Evolutionary conservation across 2,329 filamentous ascomycete species (phyloP).

Genomic region (Ophiostoma tasmaniense): DNA sequence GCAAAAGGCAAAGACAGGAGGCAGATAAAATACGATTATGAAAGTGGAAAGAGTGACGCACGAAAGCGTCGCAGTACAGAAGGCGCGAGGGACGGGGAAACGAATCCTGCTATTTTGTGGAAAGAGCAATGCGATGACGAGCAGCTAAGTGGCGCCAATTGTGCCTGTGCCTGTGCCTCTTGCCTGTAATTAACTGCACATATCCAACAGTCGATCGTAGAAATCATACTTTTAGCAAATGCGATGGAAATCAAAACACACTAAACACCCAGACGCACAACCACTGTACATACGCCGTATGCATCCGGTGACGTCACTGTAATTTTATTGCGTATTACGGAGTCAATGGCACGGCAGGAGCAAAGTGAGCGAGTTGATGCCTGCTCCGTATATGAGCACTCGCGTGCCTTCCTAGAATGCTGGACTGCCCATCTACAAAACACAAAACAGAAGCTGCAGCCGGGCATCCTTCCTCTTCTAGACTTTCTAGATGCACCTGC

Average conservation of each 20-base stretch:
- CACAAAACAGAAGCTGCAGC: not conserved
- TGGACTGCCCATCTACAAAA: not conserved
- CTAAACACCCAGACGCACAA: not conserved
- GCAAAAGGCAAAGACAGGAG: not conserved
- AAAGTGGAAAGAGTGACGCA: not conserved
- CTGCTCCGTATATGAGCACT: not conserved
- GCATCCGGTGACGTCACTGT: not conserved
- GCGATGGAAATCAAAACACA: too few species aligned
- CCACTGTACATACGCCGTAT: not conserved
- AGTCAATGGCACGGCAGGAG: not conserved
- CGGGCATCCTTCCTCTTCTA: not conserved
- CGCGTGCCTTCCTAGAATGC: not conserved
- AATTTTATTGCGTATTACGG: not conserved
- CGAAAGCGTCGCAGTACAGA: not conserved
- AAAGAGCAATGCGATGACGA: not conserved
- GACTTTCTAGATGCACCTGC: not conserved
- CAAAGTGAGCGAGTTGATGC: not conserved
- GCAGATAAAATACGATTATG: not conserved
- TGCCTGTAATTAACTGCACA: not conserved
- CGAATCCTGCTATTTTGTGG: not conserved
- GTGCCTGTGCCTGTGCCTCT: not conserved
- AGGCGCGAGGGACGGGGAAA: not conserved
- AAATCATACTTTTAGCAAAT: not conserved
- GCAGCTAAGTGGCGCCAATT: not conserved
- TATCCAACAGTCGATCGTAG: not conserved